Base-by-base conservation (phyloP, 2,329 filamentous ascomycete species). In the Aureobasidium sp. region DNA sequence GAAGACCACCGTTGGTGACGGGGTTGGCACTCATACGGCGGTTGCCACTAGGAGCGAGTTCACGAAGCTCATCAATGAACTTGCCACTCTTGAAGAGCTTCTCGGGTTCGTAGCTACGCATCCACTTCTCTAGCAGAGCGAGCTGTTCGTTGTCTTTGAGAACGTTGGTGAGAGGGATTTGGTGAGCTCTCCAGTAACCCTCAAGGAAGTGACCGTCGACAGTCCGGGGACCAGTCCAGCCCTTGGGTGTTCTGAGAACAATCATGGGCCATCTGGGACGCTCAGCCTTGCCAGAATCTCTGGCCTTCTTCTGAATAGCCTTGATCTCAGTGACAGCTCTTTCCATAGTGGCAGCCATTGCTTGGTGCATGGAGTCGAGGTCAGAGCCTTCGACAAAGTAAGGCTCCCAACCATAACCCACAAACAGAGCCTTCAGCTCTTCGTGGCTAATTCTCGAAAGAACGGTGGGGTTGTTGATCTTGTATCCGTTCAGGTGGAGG, bases 341-440 rank as follows among this genome's bases (percentile, higher is more conserved):
- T 72, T 92, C 88, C 32, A 92, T 76, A 0, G 89, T 91, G 47
- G 83, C 83, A 13, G 89, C 88, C 88, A 91, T 91, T 62, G 88
- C 88, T 73, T 91, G 88, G 70, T 91, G 87, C 88, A 92, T 91
- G 50, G 81, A 83, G 37, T 88, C 82, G 32, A 88, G 70, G 59
- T 92, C 88, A 65, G 85, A 84, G 53, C 89, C 89, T 70, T 91
- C 88, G 52, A 92, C 89, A 68, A 91, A 90, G 74, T 90, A 91
- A 9, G 89, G 88, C 53, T 85, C 83, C 85, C 87, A 92, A 66
- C 89, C 89, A 69, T 91, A 91, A 34, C 89, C 89, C 46, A 83
- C 66, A 73, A 92, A 88, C 20, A 92, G 78, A 27, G 80, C 77
- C 67, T 85, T 81, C 6, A 92, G 79, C 74, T 92, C 89, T 65